Base-by-base conservation (phyloP, 495 filamentous ascomycete species). In the Aspergillus leporis region DNA sequence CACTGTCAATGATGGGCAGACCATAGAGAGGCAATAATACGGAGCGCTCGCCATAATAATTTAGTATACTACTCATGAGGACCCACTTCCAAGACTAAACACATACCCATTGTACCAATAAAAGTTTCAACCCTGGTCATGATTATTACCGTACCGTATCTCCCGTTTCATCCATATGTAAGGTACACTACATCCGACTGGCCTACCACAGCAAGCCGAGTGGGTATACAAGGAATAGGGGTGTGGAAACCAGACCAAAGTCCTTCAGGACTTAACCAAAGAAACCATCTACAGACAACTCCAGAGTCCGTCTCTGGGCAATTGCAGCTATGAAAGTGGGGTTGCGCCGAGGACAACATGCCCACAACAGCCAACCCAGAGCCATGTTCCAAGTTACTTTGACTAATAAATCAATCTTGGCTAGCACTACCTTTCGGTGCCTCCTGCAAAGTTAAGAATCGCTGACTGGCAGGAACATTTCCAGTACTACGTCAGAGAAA, bases 1-100 rank as follows among this genome's bases (percentile, higher is more conserved):
- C 54, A 55, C 34, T 53, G 58, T 45, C 25, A 55, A 34, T 51
- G 51, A 58, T 53, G 61, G 55, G 56, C 51, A 32, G 58, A 58
- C 41, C 46, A 58, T 25, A 52, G 43, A 55, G 55, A 57, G 46
- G 52, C 45, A 38, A 41, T 23, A 41, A 43, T 23, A 22, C 5
- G 22, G 2, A 51, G 31, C 21, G 46, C 38, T 51, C 25, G 22
- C 32, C 47, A 60, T 32, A 60, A 51, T 36, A 56, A 28, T 28
- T 46, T 46, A 51, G 58, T 49, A 46, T 32, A 34, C 40, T 54
- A 53, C 38, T 51, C 52, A 51, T 48, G 56, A 53, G 58, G 61
- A 32, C 45, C 49, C 56, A 53, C 56, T 52, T 48, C 48, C 38
- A 40, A 59, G 60, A 43, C 58, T 56, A 52, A 48, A 63, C 52